phyloP scores from a whole-genome alignment of 148 eudicot genomes.

The Cornus kousa region DNA sequence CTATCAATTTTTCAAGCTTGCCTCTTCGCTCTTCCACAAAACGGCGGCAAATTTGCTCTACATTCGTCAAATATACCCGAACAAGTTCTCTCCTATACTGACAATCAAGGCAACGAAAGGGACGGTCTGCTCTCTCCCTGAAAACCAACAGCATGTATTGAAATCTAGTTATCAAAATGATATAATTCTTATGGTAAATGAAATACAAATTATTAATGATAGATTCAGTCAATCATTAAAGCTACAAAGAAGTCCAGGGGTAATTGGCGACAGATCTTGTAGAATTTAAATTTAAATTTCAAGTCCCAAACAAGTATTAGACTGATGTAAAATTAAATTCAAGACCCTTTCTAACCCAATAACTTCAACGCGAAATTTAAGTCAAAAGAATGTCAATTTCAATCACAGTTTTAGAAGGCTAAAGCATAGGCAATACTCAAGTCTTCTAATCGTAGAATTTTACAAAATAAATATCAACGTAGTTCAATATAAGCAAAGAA shows the following conservation, averaged over 20 bases:
- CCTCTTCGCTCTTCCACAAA: conserved; percentile 78
- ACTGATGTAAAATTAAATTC: no score
- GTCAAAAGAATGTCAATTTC: background rate
- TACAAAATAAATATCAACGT: no score
- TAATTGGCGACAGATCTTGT: background rate
- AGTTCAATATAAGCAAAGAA: no score
- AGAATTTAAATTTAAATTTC: no score
- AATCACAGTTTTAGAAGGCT: conserved; percentile 1
- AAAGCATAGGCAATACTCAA: background rate
- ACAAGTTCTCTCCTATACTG: conserved; percentile 87
- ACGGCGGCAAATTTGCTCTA: conserved; percentile 81
- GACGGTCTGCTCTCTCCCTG: conserved; percentile 84
- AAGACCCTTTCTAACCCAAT: background rate
- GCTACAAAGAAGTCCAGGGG: background rate
- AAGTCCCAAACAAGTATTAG: background rate
- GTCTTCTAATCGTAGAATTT: no score
- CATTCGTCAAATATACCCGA: conserved; percentile 78
- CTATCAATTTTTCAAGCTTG: conserved; percentile 66
- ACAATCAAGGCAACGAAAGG: conserved; percentile 82
- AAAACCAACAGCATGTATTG: conserved; percentile 10
- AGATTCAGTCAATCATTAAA: background rate
- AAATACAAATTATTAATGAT: background rate
- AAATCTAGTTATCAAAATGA: background rate
- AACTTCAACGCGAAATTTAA: background rate
- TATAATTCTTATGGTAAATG: background rate